A percentile compares a stretch with the other conserved stretches of the same genome.
Conservation (phyloP, 2,329 filamentous ascomycete genomes). For the Amphichorda felina region DNA sequence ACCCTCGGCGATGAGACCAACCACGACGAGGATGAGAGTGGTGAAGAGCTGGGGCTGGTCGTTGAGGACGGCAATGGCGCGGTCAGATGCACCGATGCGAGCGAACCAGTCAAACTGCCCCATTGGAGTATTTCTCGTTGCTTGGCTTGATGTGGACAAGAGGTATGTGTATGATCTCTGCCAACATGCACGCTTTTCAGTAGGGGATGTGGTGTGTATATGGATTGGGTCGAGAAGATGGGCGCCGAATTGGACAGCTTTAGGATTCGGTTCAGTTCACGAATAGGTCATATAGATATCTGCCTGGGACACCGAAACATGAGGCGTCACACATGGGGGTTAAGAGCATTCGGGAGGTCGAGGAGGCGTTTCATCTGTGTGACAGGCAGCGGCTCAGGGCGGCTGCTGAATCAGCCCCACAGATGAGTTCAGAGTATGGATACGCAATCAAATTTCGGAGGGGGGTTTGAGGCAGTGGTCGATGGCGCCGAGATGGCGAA, state of each 20-base stretch:
- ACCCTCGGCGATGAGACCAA: conserved; percentile 32
- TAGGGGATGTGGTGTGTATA: neutral
- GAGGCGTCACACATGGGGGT: neutral
- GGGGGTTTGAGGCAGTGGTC: no score
- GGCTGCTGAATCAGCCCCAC: neutral
- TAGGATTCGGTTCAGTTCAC: no score
- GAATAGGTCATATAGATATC: no score
- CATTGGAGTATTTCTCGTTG: conserved; percentile 6
- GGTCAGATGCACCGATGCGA: conserved; percentile 42
- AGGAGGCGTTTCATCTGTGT: conserved; percentile 1
- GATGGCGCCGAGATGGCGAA: no score
- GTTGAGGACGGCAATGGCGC: conserved; percentile 48
- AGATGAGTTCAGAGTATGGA: no score
- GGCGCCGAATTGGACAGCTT: no score
- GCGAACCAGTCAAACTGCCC: conserved; percentile 45
- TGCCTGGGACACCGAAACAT: neutral
- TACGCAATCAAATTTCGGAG: no score
- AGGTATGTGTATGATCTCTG: no score
- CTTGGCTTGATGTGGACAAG: neutral
- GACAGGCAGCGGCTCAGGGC: neutral
- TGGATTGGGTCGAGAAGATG: neutral
- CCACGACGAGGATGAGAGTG: conserved; percentile 41
- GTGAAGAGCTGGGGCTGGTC: conserved; percentile 49
- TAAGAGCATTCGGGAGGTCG: no score
- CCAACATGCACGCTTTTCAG: no score